phyloP scores from a whole-genome alignment of 2,329 filamentous ascomycete genomes.

The Xylaria sp. region DNA sequence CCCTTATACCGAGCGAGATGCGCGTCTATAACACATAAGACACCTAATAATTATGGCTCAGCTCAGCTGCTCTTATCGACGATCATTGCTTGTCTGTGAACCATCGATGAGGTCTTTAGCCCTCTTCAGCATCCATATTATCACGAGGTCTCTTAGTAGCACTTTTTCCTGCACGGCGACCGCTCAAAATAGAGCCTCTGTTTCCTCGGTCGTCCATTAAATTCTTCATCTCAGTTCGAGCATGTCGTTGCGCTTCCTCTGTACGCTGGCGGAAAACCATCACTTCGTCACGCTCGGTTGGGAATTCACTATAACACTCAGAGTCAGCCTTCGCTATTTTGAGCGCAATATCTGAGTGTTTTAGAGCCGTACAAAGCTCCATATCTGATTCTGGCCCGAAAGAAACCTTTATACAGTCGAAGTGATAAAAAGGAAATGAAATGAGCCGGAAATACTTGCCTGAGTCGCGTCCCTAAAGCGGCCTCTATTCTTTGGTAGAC shows the following conservation, averaged over 20 bases:
- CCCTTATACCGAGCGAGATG: neutral
- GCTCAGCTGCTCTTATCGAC: neutral
- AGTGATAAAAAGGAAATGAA: neutral
- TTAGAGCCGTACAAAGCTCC: neutral
- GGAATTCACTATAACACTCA: constrained; percentile 63
- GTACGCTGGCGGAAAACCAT: constrained; percentile 83
- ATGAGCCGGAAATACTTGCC: neutral
- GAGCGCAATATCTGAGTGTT: neutral
- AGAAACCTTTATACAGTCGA: neutral
- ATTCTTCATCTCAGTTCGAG: constrained; percentile 83
- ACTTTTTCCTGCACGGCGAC: constrained; percentile 55
- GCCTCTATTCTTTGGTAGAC: constrained; percentile 84
- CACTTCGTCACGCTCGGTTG: constrained; percentile 81
- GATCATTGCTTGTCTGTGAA: neutral
- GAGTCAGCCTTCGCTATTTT: neutral
- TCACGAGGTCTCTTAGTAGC: constrained; percentile 56
- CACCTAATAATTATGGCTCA: neutral
- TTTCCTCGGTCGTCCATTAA: constrained; percentile 75
- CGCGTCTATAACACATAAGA: neutral
- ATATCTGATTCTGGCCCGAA: neutral
- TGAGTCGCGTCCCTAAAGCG: constrained; percentile 79
- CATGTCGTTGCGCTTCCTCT: constrained; percentile 83
- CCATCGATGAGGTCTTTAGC: constrained; percentile 52
- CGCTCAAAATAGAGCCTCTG: constrained; percentile 60
- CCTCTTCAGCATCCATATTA: constrained; percentile 81